Percentiles rank a stretch among this genome's conserved stretches.
phyloP scores from a whole-genome alignment of 306 rosid species.

The Pachyrhizus erosus region DNA sequence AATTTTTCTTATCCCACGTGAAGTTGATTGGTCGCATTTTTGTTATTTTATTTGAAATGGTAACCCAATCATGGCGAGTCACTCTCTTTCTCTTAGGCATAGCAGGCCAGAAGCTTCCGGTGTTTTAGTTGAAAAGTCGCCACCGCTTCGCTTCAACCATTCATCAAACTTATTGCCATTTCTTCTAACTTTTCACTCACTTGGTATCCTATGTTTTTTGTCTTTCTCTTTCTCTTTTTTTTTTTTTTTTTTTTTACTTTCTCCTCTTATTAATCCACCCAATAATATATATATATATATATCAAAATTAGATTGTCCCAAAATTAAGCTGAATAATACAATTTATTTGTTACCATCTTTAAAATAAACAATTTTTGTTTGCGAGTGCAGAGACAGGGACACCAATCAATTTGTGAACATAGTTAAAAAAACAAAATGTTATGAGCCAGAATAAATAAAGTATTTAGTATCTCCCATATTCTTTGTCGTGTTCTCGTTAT shows the following conservation, averaged over 20 bases:
- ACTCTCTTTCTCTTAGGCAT: background rate
- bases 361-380: background rate
- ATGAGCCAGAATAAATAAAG: background rate
- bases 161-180: background rate
- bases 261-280: background rate
- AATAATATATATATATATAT: too few relatives aligned
- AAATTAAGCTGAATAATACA: background rate
- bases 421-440: background rate
- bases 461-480: background rate
- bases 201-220: conserved; percentile 41
- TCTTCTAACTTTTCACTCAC: background rate
- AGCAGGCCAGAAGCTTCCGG: background rate
- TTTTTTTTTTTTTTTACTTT: background rate
- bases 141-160: background rate
- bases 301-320: background rate
- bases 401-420: background rate
- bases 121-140: conserved; percentile 2
- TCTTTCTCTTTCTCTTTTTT: too few relatives aligned
- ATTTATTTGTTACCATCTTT: too few relatives aligned
- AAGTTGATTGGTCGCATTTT: background rate
- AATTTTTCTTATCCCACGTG: background rate
- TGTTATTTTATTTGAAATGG: background rate
- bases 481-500: background rate
- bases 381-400: background rate
- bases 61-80: background rate